Conservation (phyloP, 192 early-diverging fungal species). For the Allomyces javanicus region DNA sequence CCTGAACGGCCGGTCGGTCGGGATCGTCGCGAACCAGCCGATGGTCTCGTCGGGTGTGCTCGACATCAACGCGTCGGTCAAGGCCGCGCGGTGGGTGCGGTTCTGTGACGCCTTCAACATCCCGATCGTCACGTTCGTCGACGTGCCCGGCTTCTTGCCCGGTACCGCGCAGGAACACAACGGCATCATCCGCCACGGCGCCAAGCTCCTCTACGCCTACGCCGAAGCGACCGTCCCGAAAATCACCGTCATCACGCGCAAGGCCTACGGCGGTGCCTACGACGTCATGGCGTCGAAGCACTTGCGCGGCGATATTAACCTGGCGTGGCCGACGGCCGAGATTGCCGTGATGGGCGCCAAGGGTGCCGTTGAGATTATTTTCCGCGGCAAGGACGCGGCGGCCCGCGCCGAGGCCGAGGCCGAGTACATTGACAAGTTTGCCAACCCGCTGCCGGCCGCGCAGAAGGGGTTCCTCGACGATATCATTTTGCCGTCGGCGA, state of each 20-base stretch:
- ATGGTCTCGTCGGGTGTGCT: conserved; percentile 85
- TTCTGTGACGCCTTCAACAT: conserved; percentile 96
- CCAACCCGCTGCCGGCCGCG: conserved; percentile 84
- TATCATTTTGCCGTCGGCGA: conserved; percentile 46
- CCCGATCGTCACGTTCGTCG: conserved; percentile 80
- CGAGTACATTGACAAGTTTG: conserved; percentile 78
- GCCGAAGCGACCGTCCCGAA: conserved; percentile 95
- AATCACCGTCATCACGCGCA: conserved; percentile 81
- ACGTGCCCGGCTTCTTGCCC: conserved; percentile 91
- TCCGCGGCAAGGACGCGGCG: conserved; percentile 34
- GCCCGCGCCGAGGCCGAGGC: conserved; percentile 47
- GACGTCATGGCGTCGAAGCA: conserved; percentile 97
- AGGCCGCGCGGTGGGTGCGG: conserved; percentile 86
- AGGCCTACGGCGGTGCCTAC: conserved; percentile 95
- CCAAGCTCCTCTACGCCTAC: conserved; percentile 89
- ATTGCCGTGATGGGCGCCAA: conserved; percentile 97
- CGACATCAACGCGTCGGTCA: conserved; percentile 85
- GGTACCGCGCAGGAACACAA: conserved; percentile 86
- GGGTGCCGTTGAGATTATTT: conserved; percentile 94
- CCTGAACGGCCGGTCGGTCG: conserved; percentile 64
- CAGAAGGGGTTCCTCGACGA: conserved; percentile 69
- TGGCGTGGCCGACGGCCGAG: conserved; percentile 85
- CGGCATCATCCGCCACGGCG: conserved; percentile 90
- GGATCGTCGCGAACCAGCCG: conserved; percentile 87
- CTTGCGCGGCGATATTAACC: conserved; percentile 57